Evolutionary conservation across 179 eudicot species (phyloP).

Genomic region (Heliamphora pulchella): DNA sequence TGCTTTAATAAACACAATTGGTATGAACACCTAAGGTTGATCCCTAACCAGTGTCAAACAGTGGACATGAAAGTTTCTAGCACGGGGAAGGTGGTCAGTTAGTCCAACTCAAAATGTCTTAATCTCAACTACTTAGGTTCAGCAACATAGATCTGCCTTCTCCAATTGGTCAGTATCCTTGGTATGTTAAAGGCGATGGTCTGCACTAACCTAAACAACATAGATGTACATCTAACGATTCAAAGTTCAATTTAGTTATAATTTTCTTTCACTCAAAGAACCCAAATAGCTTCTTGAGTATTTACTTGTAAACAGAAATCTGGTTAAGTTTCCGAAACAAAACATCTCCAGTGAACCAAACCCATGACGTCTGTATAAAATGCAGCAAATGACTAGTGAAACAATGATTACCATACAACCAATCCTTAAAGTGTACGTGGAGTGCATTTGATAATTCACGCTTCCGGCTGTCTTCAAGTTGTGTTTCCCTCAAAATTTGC

Average conservation of each 20-base stretch:
- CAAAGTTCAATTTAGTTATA: background rate
- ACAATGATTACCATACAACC: constrained; percentile 69
- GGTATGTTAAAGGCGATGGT: background rate
- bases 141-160: background rate
- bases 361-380: background rate
- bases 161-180: background rate
- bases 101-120: background rate
- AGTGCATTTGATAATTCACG: constrained; percentile 83
- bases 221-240: background rate
- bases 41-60: background rate
- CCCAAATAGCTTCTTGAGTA: background rate
- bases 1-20: background rate
- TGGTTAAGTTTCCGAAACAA: background rate
- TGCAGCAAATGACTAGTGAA: background rate
- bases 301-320: background rate
- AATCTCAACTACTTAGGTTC: background rate
- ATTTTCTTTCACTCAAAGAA: background rate
- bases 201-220: background rate
- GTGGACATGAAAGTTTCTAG: background rate
- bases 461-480: constrained; percentile 75
- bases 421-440: constrained; percentile 77
- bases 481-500: constrained; percentile 73
- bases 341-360: background rate
- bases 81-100: background rate
- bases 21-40: background rate